Base-by-base conservation (phyloP, 1,139 yeast genomes). In the Sugiyamaella novakii region DNA sequence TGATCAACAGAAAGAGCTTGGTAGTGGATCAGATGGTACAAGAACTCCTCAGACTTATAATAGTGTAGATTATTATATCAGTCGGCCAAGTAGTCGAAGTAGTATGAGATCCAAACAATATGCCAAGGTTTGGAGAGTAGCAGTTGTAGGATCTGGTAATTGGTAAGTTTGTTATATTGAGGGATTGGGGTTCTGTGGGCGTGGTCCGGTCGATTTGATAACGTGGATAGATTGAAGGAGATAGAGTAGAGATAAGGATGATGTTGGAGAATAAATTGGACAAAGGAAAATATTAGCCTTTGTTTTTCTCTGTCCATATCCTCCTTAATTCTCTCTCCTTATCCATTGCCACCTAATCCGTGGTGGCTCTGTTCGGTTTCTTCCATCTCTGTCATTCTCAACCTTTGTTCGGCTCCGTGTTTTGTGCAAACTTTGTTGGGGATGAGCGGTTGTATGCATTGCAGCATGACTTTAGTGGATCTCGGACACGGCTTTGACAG, bases 71-170 rank as follows among this genome's bases (percentile, higher is more conserved):
- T 49, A 54, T 43, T 35, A 49, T 15, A 30, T 40, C 27, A 15
- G 50, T 19, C 38, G 53, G 35, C 51, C 54, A 21, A 37, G 49
- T 25, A 48, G 52, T 29, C 7, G 53, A 36, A 25, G 41, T 36
- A 39, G 43, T 31, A 30, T 49, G 39, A 18, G 53, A 37, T 28
- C 47, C 25, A 51, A 51, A 40, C 21, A 54, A 30, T 56, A 55
- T 49, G 39, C 35, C 35, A 46, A 49, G 43, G 39, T 37, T 5
- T 49, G 28, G 18, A 38, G 47, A 7, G 50, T 49, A 6, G 34
- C 49, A 41, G 67, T 73, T 34, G 63, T 72, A 43, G 76, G 76
- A 21, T 71, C 75, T 30, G 76, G 76, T 37, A 72, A 72, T 59
- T 72, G 75, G 72, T 62, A 50, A 46, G 65, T 55, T 6, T 3